These are phyloP conservation scores for Phytophthora tentaculata DNA, from an alignment of 352 stramenopile genomes.

Conservation along the genomic window DNA sequence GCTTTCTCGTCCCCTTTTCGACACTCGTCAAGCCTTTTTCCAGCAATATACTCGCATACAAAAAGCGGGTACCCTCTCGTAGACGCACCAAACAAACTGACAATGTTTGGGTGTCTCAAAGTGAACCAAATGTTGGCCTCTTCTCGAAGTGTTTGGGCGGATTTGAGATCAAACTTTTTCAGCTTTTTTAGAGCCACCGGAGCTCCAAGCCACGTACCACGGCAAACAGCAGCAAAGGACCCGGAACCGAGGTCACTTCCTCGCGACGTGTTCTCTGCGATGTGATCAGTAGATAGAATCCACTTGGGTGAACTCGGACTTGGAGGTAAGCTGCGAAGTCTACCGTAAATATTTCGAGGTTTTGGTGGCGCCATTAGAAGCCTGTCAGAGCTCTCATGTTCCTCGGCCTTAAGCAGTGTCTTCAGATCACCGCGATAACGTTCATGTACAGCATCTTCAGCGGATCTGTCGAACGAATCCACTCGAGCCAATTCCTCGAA, in stretches of 20 bases:
- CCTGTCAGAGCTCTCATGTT: background rate
- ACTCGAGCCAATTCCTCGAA: background rate
- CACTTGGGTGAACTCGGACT: background rate
- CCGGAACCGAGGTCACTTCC: background rate
- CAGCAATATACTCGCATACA: background rate
- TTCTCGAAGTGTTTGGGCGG: background rate
- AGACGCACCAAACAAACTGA: background rate
- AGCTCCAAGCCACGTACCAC: background rate
- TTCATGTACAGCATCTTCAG: background rate
- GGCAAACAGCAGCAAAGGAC: background rate
- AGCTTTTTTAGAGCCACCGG: background rate
- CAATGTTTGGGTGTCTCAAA: background rate
- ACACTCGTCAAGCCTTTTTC: background rate
- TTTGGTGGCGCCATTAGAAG: background rate
- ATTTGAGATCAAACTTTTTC: background rate
- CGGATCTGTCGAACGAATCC: background rate
- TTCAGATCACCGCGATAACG: background rate
- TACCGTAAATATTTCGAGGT: background rate
- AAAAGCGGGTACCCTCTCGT: background rate
- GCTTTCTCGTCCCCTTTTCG: too few species aligned
- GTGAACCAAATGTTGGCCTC: background rate
- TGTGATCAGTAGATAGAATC: background rate
- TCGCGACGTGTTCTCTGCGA: background rate
- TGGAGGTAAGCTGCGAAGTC: background rate
- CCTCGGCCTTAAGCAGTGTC: background rate